A percentile compares a stretch with the other conserved stretches of the same genome.
Evolutionary conservation across 208 protist genomes (phyloP).

Genomic region (Herpetomonas muscarum): DNA sequence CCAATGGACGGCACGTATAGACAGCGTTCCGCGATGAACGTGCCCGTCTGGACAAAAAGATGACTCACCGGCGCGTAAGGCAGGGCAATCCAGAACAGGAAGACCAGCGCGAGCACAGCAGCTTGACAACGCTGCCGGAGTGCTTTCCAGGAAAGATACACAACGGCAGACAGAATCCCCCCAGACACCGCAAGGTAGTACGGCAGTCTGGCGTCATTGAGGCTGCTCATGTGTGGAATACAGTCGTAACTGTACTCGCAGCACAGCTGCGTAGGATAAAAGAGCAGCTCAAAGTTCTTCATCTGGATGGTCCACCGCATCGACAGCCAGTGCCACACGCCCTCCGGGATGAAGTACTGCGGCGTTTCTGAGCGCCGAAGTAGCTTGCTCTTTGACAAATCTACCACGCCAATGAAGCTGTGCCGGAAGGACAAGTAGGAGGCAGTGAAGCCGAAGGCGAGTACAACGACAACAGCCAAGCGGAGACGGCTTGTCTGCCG

Average conservation of each 20-base stretch:
- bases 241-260: slow-evolving; percentile 91
- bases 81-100: slow-evolving; percentile 53
- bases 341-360: slow-evolving; percentile 50
- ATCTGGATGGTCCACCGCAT: slow-evolving; percentile 64
- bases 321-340: slow-evolving; percentile 31
- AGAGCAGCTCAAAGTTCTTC: slow-evolving; percentile 79
- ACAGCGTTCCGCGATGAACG: slow-evolving; percentile 83
- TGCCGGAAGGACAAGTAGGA: slow-evolving; percentile 53
- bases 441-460: slow-evolving; percentile 20
- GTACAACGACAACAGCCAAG: slow-evolving; percentile 8
- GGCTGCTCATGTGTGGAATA: slow-evolving; percentile 50
- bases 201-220: slow-evolving; percentile 35
- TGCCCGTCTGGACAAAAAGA: slow-evolving; percentile 79
- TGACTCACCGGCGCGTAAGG: slow-evolving; percentile 78
- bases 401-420: slow-evolving; percentile 39
- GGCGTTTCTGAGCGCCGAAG: slow-evolving; percentile 81
- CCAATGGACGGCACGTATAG: slow-evolving; percentile 84
- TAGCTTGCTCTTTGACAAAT: slow-evolving; percentile 36
- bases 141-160: no score
- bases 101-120: slow-evolving; percentile 1
- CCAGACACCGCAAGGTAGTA: slow-evolving; percentile 20
- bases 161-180: slow-evolving; percentile 19
- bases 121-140: slow-evolving; percentile 3
- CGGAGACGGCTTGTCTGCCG: slow-evolving; percentile 8
- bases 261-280: slow-evolving; percentile 74